Percentiles rank a stretch among this genome's conserved stretches.
These are phyloP conservation scores for Cicer judaicum DNA, from an alignment of 306 rosid species.

Conservation along the genomic window DNA sequence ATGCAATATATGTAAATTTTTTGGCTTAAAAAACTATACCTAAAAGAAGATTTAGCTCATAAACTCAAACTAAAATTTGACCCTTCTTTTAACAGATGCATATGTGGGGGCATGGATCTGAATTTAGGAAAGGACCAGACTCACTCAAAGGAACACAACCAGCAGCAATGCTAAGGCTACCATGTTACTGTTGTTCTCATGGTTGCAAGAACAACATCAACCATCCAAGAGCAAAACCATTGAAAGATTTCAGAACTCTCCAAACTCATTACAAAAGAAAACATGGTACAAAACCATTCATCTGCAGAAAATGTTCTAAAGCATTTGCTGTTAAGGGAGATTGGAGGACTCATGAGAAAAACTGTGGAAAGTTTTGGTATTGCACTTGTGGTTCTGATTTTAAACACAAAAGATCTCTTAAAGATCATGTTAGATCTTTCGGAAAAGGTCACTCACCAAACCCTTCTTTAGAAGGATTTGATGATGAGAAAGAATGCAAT, in stretches of 20 bases:
- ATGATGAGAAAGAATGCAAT: conserved; percentile 69
- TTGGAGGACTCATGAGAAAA: conserved; percentile 96
- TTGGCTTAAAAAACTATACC: background rate
- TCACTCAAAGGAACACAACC: conserved; percentile 89
- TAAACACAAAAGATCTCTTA: conserved; percentile 90
- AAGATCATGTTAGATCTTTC: conserved; percentile 82
- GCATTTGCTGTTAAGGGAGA: conserved; percentile 88
- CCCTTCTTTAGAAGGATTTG: conserved; percentile 64
- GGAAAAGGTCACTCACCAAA: conserved; percentile 73
- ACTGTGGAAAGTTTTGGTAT: conserved; percentile 90
- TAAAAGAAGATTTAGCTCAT: background rate
- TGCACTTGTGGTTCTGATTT: conserved; percentile 92
- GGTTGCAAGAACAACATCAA: conserved; percentile 96
- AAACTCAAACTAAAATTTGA: conserved; percentile 1
- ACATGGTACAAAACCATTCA: conserved; percentile 84
- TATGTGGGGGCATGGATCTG: conserved; percentile 98
- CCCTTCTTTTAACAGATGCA: conserved; percentile 68
- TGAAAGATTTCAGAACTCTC: conserved; percentile 91
- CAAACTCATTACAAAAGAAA: conserved; percentile 95
- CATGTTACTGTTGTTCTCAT: conserved; percentile 87
- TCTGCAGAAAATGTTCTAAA: conserved; percentile 80
- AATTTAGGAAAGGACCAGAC: conserved; percentile 85
- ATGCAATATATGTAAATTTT: background rate
- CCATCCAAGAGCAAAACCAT: conserved; percentile 87
- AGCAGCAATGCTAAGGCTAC: conserved; percentile 90